Evolutionary conservation across 495 filamentous ascomycete genomes (phyloP).

Genomic region (Aspergillus heteromorphus): DNA sequence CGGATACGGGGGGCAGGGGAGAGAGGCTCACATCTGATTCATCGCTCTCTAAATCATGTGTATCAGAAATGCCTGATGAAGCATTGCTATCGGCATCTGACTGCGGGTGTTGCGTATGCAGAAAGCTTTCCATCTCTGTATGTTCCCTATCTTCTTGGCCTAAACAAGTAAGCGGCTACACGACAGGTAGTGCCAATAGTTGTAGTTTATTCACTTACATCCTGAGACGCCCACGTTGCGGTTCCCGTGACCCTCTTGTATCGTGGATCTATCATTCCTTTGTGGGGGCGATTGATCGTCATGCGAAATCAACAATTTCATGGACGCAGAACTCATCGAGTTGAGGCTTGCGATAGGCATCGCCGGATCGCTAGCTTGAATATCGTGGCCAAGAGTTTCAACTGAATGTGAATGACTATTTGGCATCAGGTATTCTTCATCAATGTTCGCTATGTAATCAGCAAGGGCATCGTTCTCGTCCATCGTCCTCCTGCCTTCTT

Average conservation of each 20-base stretch:
- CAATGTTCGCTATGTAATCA: conserved; percentile 76
- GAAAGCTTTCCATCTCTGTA: neutral
- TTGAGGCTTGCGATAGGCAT: neutral
- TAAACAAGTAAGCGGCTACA: neutral
- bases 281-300: neutral
- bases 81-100: neutral
- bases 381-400: neutral
- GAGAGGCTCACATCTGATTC: neutral
- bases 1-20: too few relatives aligned
- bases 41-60: neutral
- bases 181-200: too few relatives aligned
- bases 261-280: neutral
- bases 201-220: too few relatives aligned
- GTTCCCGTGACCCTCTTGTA: neutral
- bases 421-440: conserved; percentile 16
- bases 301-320: neutral
- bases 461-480: conserved; percentile 54
- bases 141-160: neutral
- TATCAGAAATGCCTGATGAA: neutral
- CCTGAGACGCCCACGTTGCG: too few relatives aligned
- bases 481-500: conserved; percentile 5
- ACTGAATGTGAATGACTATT: neutral
- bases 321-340: neutral
- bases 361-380: neutral
- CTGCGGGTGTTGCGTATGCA: neutral